Base-by-base conservation (phyloP, 495 filamentous ascomycete species). In the Neurospora sp. region DNA sequence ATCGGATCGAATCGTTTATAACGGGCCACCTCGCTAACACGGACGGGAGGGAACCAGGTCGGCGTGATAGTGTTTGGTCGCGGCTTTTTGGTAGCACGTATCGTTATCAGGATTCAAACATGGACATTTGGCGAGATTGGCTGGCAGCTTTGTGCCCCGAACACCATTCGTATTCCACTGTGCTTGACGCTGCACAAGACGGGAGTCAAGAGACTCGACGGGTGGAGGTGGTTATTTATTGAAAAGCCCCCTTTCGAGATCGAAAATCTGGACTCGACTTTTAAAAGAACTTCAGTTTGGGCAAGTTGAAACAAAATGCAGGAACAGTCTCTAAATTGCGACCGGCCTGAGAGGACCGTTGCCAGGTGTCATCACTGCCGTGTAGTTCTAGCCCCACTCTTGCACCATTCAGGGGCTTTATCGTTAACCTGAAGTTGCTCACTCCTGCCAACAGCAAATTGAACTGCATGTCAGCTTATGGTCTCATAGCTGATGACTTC, bases 81-180 rank as follows among this genome's bases (percentile, higher is more conserved):
- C 27, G 18, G 70, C 22, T 59, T 41, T 42, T 39, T 14, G 27
- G 22, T 71, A 35, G 70, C 41, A 47, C 39, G 70, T 47, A 71
- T 47, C 42, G 42, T 47, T 22, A 37, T 71, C 70, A 38, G 42
- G 42, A 39, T 59, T 59, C n/a, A 59, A 53, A 71, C 70, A 71
- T 71, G 27, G 53, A 35, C 53, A 65, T 65, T 35, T 71, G 70
- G 70, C 42, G 70, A 71, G 27, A 71, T 71, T 71, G 70, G 70
- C 70, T 71, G 42, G 70, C 42, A 35, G 47, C 70, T 42, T 53
- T 71, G 70, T 35, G 70, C 70, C 41, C 47, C 42, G 70, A 47
- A 71, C 42, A 71, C 70, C 37, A 42, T 38, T 47, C 70, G 39
- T 61, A 61, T 65, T 18, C 53, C 27, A 35, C 53, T 31, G 27